Evolutionary conservation across 2,329 filamentous ascomycete genomes (phyloP).

Genomic region (Sporothrix variecibatus): DNA sequence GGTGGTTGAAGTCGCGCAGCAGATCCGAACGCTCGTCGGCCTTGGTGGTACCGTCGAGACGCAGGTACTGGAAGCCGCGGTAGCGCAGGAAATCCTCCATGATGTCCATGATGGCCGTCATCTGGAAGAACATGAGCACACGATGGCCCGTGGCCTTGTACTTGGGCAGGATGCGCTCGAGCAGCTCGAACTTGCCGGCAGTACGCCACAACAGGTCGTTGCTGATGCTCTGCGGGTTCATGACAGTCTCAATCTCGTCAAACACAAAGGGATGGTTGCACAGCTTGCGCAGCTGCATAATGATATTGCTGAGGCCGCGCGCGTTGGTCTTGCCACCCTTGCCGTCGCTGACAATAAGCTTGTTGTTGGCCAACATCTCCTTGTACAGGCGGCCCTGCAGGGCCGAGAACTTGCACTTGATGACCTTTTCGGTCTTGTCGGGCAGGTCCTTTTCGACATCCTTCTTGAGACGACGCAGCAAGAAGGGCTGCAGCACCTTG

Average conservation of each 20-base stretch:
- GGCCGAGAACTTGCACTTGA: constrained; percentile 98
- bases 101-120: constrained; percentile 99
- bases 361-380: constrained; percentile 95
- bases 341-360: constrained; percentile 88
- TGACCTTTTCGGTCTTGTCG: constrained; percentile 98
- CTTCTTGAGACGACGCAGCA: constrained; percentile 97
- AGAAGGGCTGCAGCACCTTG: constrained; percentile 95
- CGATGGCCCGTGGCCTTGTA: constrained; percentile 89
- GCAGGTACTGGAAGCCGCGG: constrained; percentile 80
- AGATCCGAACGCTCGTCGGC: constrained; percentile 95
- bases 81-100: constrained; percentile 97
- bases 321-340: constrained; percentile 94
- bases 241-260: constrained; percentile 95
- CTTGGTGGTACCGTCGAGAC: constrained; percentile 95
- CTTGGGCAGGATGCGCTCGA: constrained; percentile 91
- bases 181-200: constrained; percentile 92
- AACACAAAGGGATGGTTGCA: constrained; percentile 99
- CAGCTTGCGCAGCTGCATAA: constrained; percentile 98
- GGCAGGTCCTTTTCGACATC: constrained; percentile 98
- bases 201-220: constrained; percentile 96
- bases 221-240: constrained; percentile 85
- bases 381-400: constrained; percentile 94
- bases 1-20: constrained; percentile 84
- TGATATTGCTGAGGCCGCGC: constrained; percentile 97
- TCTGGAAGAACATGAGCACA: constrained; percentile 99